A percentile compares a stretch with the other conserved stretches of the same genome.
Evolutionary conservation across 2,329 filamentous ascomycete species (phyloP).

Genomic region (Cercospora citrullina): DNA sequence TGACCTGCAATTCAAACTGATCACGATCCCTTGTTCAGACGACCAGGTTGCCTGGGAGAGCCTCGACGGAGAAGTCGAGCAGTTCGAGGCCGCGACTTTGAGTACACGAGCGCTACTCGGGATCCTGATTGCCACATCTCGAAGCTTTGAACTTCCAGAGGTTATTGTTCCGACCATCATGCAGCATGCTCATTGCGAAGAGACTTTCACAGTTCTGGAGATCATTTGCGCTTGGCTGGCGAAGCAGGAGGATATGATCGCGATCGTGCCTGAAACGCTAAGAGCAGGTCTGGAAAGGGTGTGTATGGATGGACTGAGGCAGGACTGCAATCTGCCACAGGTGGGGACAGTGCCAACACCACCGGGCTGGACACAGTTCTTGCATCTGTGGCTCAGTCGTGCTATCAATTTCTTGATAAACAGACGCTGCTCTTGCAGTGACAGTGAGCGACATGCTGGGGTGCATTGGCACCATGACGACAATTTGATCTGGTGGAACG

Average conservation of each 20-base stretch:
- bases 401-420: constrained; percentile 12
- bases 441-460: constrained; percentile 2
- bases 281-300: background rate
- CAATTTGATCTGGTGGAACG: constrained; percentile 11
- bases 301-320: background rate
- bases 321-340: background rate
- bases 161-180: background rate
- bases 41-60: constrained; percentile 12
- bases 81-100: background rate
- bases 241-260: background rate
- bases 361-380: constrained; percentile 13
- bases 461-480: constrained; percentile 14
- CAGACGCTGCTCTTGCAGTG: constrained; percentile 5
- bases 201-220: constrained; percentile 5
- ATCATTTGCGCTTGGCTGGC: constrained; percentile 4
- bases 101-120: background rate
- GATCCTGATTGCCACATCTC: background rate
- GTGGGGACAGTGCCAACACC: constrained; percentile 10
- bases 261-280: background rate
- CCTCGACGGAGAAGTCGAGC: constrained; percentile 2
- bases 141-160: constrained; percentile 15
- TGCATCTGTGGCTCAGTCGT: constrained; percentile 15
- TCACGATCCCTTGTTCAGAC: background rate
- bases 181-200: constrained; percentile 15
- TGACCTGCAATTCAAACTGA: constrained; percentile 2